These are phyloP conservation scores for Trichosanthes cucumerina DNA, from an alignment of 306 rosid genomes.

Conservation along the genomic window DNA sequence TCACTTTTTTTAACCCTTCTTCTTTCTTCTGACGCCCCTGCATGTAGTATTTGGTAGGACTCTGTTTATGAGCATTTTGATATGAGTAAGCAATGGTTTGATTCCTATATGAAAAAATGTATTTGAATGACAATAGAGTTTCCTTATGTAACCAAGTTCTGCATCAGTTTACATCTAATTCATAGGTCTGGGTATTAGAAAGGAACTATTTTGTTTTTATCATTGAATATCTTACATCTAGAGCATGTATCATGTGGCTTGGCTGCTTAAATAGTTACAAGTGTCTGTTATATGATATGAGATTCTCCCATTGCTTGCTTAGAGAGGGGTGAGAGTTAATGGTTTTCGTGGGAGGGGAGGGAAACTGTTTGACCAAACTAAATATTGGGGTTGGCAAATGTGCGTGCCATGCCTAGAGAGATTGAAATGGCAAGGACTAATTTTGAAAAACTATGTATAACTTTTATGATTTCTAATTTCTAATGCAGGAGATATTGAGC, in stretches of 20 bases:
- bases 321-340: not conserved
- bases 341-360: not conserved
- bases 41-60: not conserved
- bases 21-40: not conserved
- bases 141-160: not conserved
- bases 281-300: not conserved
- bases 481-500: slow-evolving; percentile 59
- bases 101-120: not conserved
- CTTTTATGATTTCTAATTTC: not conserved
- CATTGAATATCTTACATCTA: not conserved
- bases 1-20: not conserved
- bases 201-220: not conserved
- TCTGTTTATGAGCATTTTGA: not conserved
- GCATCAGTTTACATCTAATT: not conserved
- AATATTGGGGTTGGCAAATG: not conserved
- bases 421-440: not conserved
- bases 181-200: not conserved
- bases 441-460: not conserved
- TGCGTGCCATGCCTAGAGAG: not conserved
- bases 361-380: not conserved
- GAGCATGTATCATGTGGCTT: not conserved
- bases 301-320: not conserved
- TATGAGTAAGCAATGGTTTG: not conserved
- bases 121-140: not conserved
- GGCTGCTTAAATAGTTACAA: not conserved